Evolutionary conservation across 306 rosid genomes (phyloP).

Genomic region (Dalbergia cochinchinensis): DNA sequence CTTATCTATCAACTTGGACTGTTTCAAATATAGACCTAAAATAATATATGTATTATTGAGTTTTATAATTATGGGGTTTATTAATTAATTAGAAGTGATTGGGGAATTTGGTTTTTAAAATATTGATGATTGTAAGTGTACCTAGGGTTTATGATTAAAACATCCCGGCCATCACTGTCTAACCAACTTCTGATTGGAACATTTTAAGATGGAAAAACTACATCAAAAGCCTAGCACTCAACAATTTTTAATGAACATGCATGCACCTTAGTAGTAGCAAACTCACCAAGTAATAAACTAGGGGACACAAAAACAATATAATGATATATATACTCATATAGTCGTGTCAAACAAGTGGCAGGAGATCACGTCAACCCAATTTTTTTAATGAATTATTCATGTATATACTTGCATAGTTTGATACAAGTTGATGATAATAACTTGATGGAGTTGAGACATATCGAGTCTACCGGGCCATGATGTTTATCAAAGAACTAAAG

Average conservation of each 20-base stretch:
- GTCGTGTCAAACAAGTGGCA: constrained; percentile 53
- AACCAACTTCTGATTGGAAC: constrained; percentile 76
- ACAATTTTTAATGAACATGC: constrained; percentile 46
- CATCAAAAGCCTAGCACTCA: constrained; percentile 58
- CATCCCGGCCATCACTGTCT: constrained; percentile 61
- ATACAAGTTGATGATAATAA: constrained; percentile 18
- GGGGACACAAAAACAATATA: constrained; percentile 35
- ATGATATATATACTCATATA: constrained; percentile 19
- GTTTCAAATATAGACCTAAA: constrained; percentile 39
- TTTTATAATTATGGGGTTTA: constrained; percentile 6
- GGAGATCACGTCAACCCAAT: constrained; percentile 39
- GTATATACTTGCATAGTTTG: constrained; percentile 19
- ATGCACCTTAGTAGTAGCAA: constrained; percentile 50
- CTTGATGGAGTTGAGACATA: constrained; percentile 31
- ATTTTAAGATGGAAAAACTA: constrained; percentile 59
- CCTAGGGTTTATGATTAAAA: constrained; percentile 62
- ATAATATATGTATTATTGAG: neutral
- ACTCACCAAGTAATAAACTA: constrained; percentile 29
- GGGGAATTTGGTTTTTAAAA: constrained; percentile 26
- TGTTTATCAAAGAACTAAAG: constrained; percentile 38
- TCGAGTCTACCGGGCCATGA: constrained; percentile 27
- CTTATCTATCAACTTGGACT: constrained; percentile 53
- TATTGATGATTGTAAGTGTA: constrained; percentile 44
- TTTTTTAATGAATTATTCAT: constrained; percentile 15
- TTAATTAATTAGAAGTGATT: constrained; percentile 26